Evolutionary conservation across 495 filamentous ascomycete genomes (phyloP), one percentile per base, ranked within the genome.

Genomic region (Tuber microsphaerosporum): DNA sequence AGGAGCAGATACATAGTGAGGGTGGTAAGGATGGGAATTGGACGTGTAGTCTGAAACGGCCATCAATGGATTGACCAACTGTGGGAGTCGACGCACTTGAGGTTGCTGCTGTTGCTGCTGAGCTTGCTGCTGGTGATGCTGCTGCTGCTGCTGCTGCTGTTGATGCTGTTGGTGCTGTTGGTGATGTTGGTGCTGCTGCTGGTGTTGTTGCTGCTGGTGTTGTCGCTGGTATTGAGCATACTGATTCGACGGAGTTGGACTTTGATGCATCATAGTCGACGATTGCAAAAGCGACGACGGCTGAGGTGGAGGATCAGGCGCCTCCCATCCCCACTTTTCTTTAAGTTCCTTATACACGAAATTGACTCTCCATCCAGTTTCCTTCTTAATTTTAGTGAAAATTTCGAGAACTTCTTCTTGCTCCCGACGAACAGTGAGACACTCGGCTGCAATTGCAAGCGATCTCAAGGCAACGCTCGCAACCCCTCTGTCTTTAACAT

Each of bases 401-500:
- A 95, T 93, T 6, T 86, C 77, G n/a, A 97, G 84, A 7, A 92
- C 91, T 83, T 97, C 94, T 80, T 92, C 89, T 84, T 96, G 94
- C 76, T 97, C 91, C 43, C 87, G 85, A 14, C 88, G 87, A 46
- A 88, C 86, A 6, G 87, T 88, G 9, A 98, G 84, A 46, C 88
- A 91, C 81, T 92, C 90, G n/a, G 91, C 91, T 22, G 92, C 93
- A 69, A 94, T 90, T 44, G 89, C 89, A 34, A 98, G 86, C 42
- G 91, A 93, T 17, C 91, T 90, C 44, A 94, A 87, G 45, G 91
- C 92, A 39, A 96, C 89, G 74, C 88, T 90, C 2, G 91, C 89
- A 51, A 97, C 89, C 51, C 91, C 92, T 45, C 90, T 86, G 80
- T 97, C 93, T 82, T 92, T 91, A 74, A 91, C 89, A 81, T 96